Conservation (phyloP, 2,329 filamentous ascomycete species). For the Moelleriella libera region DNA sequence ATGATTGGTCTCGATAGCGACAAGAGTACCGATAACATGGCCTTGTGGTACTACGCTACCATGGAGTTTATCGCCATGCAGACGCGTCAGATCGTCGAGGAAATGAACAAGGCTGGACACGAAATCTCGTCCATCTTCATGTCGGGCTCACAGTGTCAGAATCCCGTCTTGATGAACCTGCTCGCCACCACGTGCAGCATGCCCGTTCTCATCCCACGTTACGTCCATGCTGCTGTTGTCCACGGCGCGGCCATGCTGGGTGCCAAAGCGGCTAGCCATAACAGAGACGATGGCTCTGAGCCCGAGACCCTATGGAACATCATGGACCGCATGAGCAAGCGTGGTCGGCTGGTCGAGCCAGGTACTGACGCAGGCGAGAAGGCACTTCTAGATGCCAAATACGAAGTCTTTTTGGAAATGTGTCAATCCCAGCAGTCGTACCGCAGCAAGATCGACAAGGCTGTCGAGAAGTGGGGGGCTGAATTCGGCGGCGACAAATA, state of each 20-base stretch:
- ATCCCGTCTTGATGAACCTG: slow-evolving; percentile 79
- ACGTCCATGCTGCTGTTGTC: slow-evolving; percentile 89
- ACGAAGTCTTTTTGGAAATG: slow-evolving; percentile 90
- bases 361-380: slow-evolving; percentile 59
- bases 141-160: slow-evolving; percentile 96
- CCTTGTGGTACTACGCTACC: slow-evolving; percentile 84
- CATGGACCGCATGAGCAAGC: slow-evolving; percentile 96
- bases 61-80: slow-evolving; percentile 98
- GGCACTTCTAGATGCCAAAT: slow-evolving; percentile 74
- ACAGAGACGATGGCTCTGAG: slow-evolving; percentile 48
- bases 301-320: slow-evolving; percentile 88
- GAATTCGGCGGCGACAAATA: slow-evolving; percentile 11
- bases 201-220: slow-evolving; percentile 85
- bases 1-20: slow-evolving; percentile 80
- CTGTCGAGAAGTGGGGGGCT: slow-evolving; percentile 23
- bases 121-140: slow-evolving; percentile 90
- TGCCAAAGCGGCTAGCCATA: slow-evolving; percentile 85
- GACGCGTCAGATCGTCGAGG: slow-evolving; percentile 85
- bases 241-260: slow-evolving; percentile 98
- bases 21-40: slow-evolving; percentile 74
- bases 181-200: slow-evolving; percentile 83
- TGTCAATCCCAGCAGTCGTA: slow-evolving; percentile 76
- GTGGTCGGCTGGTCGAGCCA: slow-evolving; percentile 70
- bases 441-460: slow-evolving; percentile 61
- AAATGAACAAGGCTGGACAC: slow-evolving; percentile 87